Evolutionary conservation across 441 rosid species (phyloP).

Genomic region (Brassica hybrid): DNA sequence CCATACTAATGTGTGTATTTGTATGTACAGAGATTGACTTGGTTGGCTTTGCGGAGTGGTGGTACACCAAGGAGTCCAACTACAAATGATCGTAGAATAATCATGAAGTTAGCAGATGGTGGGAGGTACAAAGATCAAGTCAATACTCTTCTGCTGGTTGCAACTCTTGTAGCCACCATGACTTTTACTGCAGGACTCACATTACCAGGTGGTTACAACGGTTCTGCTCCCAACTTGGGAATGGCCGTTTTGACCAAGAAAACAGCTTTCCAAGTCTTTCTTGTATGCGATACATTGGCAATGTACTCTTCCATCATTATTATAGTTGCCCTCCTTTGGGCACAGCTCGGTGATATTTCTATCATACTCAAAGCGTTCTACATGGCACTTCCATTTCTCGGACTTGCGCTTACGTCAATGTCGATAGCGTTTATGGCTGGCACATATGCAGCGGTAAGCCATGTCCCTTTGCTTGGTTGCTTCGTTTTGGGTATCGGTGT

Average conservation of each 20-base stretch:
- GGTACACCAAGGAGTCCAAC: conserved; percentile 10
- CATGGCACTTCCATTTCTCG: background rate
- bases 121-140: conserved; percentile 5
- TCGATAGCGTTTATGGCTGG: conserved; percentile 27
- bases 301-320: conserved; percentile 11
- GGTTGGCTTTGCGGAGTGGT: conserved; percentile 13
- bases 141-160: conserved; percentile 12
- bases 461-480: conserved; percentile 17
- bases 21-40: conserved; percentile 20
- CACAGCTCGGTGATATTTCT: background rate
- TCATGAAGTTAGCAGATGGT: conserved; percentile 2
- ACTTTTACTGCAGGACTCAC: conserved; percentile 10
- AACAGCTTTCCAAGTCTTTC: conserved; percentile 4
- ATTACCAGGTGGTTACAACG: conserved; percentile 2
- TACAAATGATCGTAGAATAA: background rate
- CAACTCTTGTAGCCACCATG: conserved; percentile 10
- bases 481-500: conserved; percentile 5
- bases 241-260: background rate
- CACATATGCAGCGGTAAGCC: conserved; percentile 16
- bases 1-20: background rate
- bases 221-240: conserved; percentile 4
- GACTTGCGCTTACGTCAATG: background rate
- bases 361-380: background rate
- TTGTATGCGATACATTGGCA: conserved; percentile 7
- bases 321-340: conserved; percentile 26